These are phyloP conservation scores for Hypoxylon sp. DNA, from an alignment of 2,329 filamentous ascomycete genomes.

Conservation along the genomic window DNA sequence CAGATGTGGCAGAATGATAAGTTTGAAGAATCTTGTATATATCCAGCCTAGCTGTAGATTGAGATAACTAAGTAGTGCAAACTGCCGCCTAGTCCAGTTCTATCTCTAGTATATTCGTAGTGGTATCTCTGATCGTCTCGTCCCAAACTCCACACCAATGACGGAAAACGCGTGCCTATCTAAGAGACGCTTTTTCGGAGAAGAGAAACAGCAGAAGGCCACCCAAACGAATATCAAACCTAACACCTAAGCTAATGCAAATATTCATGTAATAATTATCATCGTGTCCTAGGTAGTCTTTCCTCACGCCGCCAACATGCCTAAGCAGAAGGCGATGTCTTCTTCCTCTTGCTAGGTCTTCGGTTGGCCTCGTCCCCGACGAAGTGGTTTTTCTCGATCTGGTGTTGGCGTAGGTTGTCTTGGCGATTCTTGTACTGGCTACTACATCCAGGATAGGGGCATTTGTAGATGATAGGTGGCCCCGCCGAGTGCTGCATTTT, in stretches of 20 bases:
- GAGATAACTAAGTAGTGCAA: slow-evolving; percentile 14
- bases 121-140: slow-evolving; percentile 38
- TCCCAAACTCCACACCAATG: slow-evolving; percentile 23
- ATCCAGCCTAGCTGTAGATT: slow-evolving; percentile 34
- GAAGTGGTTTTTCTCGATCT: slow-evolving; percentile 68
- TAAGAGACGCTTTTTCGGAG: slow-evolving; percentile 15
- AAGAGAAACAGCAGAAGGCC: slow-evolving; percentile 15
- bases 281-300: slow-evolving; percentile 2
- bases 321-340: slow-evolving; percentile 45
- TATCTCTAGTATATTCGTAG: slow-evolving; percentile 35
- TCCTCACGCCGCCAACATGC: not conserved
- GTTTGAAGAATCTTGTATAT: slow-evolving; percentile 20
- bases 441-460: slow-evolving; percentile 65
- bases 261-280: slow-evolving; percentile 14
- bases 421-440: slow-evolving; percentile 68
- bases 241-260: slow-evolving; percentile 36
- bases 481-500: slow-evolving; percentile 64
- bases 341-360: slow-evolving; percentile 63
- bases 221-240: slow-evolving; percentile 13
- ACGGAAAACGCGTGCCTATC: slow-evolving; percentile 3
- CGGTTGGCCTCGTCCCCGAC: slow-evolving; percentile 55
- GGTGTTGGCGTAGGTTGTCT: slow-evolving; percentile 68
- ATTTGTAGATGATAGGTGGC: slow-evolving; percentile 65
- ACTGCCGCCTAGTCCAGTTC: slow-evolving; percentile 20
- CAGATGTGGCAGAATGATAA: not conserved